Evolutionary conservation across 352 stramenopile species (phyloP), one percentile per base, ranked within the genome.

Genomic region (Thraustochytrium sp.): DNA sequence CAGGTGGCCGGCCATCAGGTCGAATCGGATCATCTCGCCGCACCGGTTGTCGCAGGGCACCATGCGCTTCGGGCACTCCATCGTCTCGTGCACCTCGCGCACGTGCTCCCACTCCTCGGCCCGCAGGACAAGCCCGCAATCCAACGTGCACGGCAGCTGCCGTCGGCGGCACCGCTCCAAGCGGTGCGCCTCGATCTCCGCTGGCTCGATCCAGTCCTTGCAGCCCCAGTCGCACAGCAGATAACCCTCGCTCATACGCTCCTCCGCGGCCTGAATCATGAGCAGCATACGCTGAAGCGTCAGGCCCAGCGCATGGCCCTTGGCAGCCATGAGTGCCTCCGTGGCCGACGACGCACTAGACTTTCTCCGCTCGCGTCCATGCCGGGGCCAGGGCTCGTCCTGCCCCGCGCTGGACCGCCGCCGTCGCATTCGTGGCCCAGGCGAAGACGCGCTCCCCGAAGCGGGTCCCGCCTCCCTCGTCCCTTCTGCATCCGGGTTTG

Each of bases 181-280:
- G 8, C 59, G 59, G 46, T 72, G 59, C 5, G 42, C 42, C 8
- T 72, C 59, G 23, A 72, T 46, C 26, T 72, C 59, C 61, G 55
- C 73, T 88, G 80, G 83, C 86, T 86, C 34, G 87, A 55, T 48
- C 88, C 88, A 90, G 40, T 86, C 80, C 9, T 84, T 84, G 84
- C 88, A 90, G 4, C 88, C 88, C 88, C 88, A 90, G 64, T 90
- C 86, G 84, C 88, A 90, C 5, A 89, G 78, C 9, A 90, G 80
- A 73, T 88, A 89, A 31, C 86, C 85, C n/a, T 88, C 76, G 11
- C 62, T 56, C 76, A 90, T 88, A 4, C 88, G 65, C 44, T 87
- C 76, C 82, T 88, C 87, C 2, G 88, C 88, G 51, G 87, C 82
- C 59, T 89, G 85, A 36, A 89, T 37, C 51, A 76, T 76, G 36